phyloP scores from a whole-genome alignment of 2,329 filamentous ascomycete species.

The Ceratocystis lukuohia region DNA sequence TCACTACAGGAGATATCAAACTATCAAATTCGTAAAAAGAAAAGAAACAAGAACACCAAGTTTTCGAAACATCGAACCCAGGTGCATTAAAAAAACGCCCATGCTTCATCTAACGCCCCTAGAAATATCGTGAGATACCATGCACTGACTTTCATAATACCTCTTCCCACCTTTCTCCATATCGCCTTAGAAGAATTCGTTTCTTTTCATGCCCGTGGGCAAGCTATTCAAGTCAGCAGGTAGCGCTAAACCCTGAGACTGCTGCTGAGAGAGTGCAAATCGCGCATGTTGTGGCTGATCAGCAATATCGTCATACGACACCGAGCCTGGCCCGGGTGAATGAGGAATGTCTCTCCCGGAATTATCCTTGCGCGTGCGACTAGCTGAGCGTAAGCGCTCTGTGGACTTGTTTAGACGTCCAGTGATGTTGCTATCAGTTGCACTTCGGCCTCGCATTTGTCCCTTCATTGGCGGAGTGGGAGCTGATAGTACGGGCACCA shows the following conservation, averaged over 20 bases:
- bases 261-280: background rate
- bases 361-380: constrained; percentile 38
- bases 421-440: constrained; percentile 35
- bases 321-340: constrained; percentile 21
- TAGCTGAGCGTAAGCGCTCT: constrained; percentile 47
- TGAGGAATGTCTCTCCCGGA: constrained; percentile 24
- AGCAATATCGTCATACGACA: constrained; percentile 33
- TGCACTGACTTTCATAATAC: too few species aligned
- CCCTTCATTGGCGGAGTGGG: constrained; percentile 33
- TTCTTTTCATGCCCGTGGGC: constrained; percentile 39
- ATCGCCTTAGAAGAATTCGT: constrained; percentile 36
- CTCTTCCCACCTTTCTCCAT: too few species aligned
- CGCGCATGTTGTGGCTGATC: constrained; percentile 18
- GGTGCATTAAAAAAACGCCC: too few species aligned
- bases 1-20: background rate
- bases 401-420: constrained; percentile 44
- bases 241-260: background rate
- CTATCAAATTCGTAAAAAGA: background rate
- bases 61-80: background rate
- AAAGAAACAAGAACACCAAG: constrained; percentile 2
- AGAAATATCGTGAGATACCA: too few species aligned
- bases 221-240: constrained; percentile 27
- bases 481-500: constrained; percentile 34
- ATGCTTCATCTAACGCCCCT: too few species aligned
- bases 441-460: constrained; percentile 46